Percentiles rank a stretch among this genome's conserved stretches.
phyloP scores from a whole-genome alignment of 305 asterid genomes.

The Plantago coronopus region DNA sequence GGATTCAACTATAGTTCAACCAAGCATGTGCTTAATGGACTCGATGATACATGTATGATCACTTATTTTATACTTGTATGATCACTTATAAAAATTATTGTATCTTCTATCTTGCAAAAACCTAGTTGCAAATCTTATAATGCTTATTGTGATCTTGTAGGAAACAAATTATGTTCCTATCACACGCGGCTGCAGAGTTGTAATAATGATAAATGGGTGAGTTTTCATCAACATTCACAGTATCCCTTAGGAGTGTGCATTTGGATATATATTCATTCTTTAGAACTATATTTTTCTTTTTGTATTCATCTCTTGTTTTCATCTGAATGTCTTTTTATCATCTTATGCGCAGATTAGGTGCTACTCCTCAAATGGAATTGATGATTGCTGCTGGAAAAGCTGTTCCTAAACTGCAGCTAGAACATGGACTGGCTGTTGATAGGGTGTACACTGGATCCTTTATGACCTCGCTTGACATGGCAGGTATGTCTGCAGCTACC shows the following conservation, averaged over 20 bases:
- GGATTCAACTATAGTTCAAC: background rate
- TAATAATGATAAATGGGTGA: slow-evolving; percentile 91
- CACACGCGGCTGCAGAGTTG: slow-evolving; percentile 87
- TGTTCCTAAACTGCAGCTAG: slow-evolving; percentile 83
- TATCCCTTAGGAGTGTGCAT: slow-evolving; percentile 1
- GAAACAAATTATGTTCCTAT: slow-evolving; percentile 91
- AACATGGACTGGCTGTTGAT: slow-evolving; percentile 96
- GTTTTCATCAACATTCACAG: slow-evolving; percentile 15
- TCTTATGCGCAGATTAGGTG: slow-evolving; percentile 72
- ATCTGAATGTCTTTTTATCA: slow-evolving; percentile 12
- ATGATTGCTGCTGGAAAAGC: slow-evolving; percentile 96
- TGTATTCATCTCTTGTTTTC: slow-evolving; percentile 1
- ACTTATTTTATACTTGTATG: background rate
- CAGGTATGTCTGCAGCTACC: slow-evolving; percentile 44
- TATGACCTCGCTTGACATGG: slow-evolving; percentile 99
- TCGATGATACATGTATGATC: background rate
- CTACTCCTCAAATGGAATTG: slow-evolving; percentile 90
- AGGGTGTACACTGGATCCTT: slow-evolving; percentile 97
- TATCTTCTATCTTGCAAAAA: slow-evolving; percentile 13
- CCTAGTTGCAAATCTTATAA: slow-evolving; percentile 23
- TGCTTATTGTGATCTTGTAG: slow-evolving; percentile 42
- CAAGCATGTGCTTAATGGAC: background rate
- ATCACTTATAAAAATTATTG: slow-evolving; percentile 1
- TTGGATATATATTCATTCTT: slow-evolving; percentile 6
- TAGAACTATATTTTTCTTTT: background rate